Evolutionary conservation across 2,329 filamentous ascomycete species (phyloP), one percentile per base, ranked within the genome.

Genomic region (Penicillium hordei): DNA sequence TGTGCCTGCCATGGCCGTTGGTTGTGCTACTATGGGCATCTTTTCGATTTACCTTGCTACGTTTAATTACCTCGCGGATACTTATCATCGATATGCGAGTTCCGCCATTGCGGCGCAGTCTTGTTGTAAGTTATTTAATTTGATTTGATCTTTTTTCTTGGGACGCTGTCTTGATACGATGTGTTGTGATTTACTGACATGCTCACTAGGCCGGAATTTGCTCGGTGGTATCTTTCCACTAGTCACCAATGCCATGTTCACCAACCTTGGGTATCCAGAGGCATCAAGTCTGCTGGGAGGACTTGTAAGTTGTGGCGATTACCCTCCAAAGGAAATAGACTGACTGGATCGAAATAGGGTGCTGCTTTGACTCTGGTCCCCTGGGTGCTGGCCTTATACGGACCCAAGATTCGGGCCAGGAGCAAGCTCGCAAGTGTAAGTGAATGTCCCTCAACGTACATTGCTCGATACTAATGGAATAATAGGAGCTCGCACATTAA

Each of bases 31-130:
- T 0, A 89, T 93, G 80, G 89, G 93, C 29, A 95, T 97, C 63
- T 93, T 91, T 72, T 88, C 86, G 40, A 86, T 97, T 36, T 95
- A 95, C 70, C 82, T 97, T 1, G 88, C 92, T 3, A 90, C 91
- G 0, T 96, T 97, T 78, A 97, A 97, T 71, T 97, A 96, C 66
- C 82, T 97, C 1, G 91, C 92, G 21, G 93, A 97, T 70, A 88
- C 88, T 1, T 97, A 96, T 73, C 89, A 92, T 70, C 81, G 84
- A 2, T 96, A 93, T 67, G 91, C 93, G 0, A 91, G 88, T 39
- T 94, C 90, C 0, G 92, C 93, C 0, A 78, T 96, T 6, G 93
- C 93, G 0, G 91, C 92, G 0, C 91, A 96, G 77, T 89, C 86
- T 17, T 95, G 90, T 71, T 93, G 90, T 76, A 68, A 42, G 73